Base-by-base conservation (phyloP, 2,329 filamentous ascomycete species). In the Neofusicoccum cordaticola region DNA sequence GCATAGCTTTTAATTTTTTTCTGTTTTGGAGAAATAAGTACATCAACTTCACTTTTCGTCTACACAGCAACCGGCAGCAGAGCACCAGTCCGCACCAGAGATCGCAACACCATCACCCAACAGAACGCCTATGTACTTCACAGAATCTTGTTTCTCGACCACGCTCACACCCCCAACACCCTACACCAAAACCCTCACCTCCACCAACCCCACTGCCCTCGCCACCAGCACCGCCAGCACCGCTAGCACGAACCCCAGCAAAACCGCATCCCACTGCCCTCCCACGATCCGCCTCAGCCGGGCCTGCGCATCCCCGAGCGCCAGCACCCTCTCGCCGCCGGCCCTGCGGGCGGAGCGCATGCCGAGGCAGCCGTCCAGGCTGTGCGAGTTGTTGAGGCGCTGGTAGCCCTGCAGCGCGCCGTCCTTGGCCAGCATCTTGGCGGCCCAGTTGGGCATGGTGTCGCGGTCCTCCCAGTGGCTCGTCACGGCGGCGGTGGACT, bases 331-430 rank as follows among this genome's bases (percentile, higher is more conserved):
- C 27, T 87, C 79, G 2, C 73, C 74, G 39, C 68, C 62, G 19
- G 80, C 80, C 50, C 80, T 78, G 67, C 86, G 79, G 22, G 86
- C 86, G 4, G 78, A 78, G 64, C 78, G 80, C 68, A 90, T 71
- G 0, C 86, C 86, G 0, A 86, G 84, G 19, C 88, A 75, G 1
- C 85, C 85, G 68, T 89, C 87, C 50, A 89, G 77, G 72, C 84
- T 87, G 52, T 71, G 68, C 2, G 78, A 70, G 69, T 90, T 90
- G 69, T 82, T 84, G 67, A 80, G 72, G 22, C 78, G 79, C 71
- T 86, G 86, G 69, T 89, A 90, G n/a, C 78, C 75, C 8, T 78
- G 75, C 68, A 88, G 44, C 15, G 44, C 63, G 35, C 53, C 53
- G 62, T 84, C 83, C 65, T 79, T 80, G 52, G 83, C 80, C 2